These are phyloP conservation scores for Umbelopsis vinacea DNA, from an alignment of 192 early-diverging fungal species.

Conservation along the genomic window DNA sequence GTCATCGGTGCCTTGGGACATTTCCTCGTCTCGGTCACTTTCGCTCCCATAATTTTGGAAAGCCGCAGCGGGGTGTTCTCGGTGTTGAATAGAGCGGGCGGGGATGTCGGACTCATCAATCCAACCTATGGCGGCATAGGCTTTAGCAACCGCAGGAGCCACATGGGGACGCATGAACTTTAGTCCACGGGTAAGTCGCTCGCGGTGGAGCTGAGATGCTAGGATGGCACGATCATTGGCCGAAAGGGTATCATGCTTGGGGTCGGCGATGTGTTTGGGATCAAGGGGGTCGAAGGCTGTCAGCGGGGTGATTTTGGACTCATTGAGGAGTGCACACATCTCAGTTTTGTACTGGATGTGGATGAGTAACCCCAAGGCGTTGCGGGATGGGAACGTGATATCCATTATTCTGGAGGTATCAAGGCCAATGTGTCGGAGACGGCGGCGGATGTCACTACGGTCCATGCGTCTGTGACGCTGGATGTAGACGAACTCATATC, in stretches of 20 bases:
- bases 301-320: background rate
- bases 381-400: conserved; percentile 21
- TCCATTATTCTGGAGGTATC: conserved; percentile 22
- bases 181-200: background rate
- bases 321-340: background rate
- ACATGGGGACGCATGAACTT: background rate
- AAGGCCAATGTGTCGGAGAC: background rate
- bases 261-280: conserved; percentile 19
- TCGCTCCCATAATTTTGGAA: no score
- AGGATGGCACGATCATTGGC: background rate
- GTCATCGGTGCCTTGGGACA: no score
- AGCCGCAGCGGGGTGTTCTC: no score
- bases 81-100: no score
- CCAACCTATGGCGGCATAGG: no score
- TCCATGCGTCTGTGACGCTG: no score
- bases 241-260: background rate
- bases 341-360: background rate
- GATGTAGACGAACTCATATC: conserved; percentile 3
- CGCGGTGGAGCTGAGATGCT: conserved; percentile 1
- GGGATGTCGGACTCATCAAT: no score
- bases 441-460: background rate
- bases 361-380: conserved; percentile 13
- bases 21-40: no score
- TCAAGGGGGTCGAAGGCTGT: conserved; percentile 21
- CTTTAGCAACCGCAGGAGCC: no score